Evolutionary conservation across 2,329 filamentous ascomycete genomes (phyloP), one percentile per base, ranked within the genome.

Genomic region (Byssoonygena ceratinophila): DNA sequence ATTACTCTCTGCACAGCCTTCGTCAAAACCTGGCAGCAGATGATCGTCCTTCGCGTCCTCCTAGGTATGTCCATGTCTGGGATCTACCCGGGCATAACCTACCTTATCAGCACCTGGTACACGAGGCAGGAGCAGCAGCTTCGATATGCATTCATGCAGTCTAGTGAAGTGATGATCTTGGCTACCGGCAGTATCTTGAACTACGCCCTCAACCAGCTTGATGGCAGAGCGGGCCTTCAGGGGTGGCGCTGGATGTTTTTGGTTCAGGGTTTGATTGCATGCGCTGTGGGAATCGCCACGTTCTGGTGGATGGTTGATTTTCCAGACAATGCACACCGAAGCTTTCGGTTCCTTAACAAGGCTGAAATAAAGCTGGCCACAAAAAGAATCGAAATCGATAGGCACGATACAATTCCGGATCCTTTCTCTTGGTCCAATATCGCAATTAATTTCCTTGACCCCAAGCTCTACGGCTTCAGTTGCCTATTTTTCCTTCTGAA

Each of bases 241-340:
- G 81, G 82, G 1, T 85, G 82, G 81, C 76, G 80, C 25, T 85
- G 78, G 73, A 85, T 85, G 80, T 85, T 81, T 58, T 64, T 84
- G 0, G 78, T 85, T 0, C 81, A 85, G 59, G 82, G 82, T 0
- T 60, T 78, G 8, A 79, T 85, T 58, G 75, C 82, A 3, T 74
- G 74, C 54, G 52, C 80, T 20, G 66, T 85, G 18, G 81, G 81
- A 2, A 59, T 82, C 27, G 54, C 74, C 11, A 83, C 81, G 0
- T 84, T 81, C 60, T 83, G 80, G 73, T 85, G 82, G 82, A 84
- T 85, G 68, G 72, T 84, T 39, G 81, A 84, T 60, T 85, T 85
- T 56, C 82, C 82, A 0, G 82, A 85, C 58, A 72, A 79, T 23
- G 73, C 79, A 0, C 71, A 79, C 49, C 67, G 66, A 11, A 81